Conservation (phyloP, 169 alveolate genomes). For the Amoebophrya sp. region DNA sequence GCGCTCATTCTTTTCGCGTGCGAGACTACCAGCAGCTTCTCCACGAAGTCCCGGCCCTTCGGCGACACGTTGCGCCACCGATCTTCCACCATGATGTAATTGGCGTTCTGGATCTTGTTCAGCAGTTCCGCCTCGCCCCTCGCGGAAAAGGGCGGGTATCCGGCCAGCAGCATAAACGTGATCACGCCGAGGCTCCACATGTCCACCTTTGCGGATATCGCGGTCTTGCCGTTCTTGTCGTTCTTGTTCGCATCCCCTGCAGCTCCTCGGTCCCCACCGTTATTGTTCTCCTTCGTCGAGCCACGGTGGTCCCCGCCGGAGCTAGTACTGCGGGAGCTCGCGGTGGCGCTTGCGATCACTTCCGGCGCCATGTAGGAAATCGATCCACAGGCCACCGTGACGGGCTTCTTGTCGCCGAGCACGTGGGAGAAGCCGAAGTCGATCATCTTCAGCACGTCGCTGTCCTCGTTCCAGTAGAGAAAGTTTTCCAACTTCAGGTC, state of each 20-base stretch:
- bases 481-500: conserved; percentile 60
- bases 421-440: conserved; percentile 45
- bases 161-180: conserved; percentile 39
- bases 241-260: too few species aligned
- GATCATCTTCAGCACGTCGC: conserved; percentile 42
- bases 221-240: too few species aligned
- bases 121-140: conserved; percentile 26
- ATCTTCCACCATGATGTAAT: conserved; percentile 15
- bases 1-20: conserved; percentile 27
- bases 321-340: too few species aligned
- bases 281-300: too few species aligned
- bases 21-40: conserved; percentile 19
- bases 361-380: not conserved
- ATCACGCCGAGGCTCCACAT: conserved; percentile 55
- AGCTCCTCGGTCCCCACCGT: too few species aligned
- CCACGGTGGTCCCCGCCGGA: too few species aligned
- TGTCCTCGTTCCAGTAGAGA: conserved; percentile 37
- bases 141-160: conserved; percentile 52
- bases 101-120: conserved; percentile 18
- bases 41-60: conserved; percentile 28
- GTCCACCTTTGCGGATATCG: conserved; percentile 33
- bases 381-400: not conserved
- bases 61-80: conserved; percentile 22
- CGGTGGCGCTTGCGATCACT: not conserved
- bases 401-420: not conserved